Percentiles rank a stretch among this genome's conserved stretches.
These are phyloP conservation scores for Hypoxylon perforatum DNA, from an alignment of 495 filamentous ascomycete species.

Conservation along the genomic window DNA sequence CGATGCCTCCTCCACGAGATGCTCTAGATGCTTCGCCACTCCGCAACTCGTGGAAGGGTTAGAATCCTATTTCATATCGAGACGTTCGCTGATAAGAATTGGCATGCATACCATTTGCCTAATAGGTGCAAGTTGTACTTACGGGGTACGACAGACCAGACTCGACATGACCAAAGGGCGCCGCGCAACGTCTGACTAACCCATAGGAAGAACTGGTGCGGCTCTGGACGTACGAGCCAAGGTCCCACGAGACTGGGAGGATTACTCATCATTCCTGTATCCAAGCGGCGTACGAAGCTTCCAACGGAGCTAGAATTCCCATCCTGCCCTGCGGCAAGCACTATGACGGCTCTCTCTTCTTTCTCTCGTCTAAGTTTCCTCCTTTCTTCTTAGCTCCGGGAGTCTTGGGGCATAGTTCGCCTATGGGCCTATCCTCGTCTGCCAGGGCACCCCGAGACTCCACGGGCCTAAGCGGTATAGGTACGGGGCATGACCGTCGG, in stretches of 20 bases:
- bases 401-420: slow-evolving; percentile 16
- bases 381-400: neutral
- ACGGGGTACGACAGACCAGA: no score
- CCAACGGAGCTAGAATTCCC: slow-evolving; percentile 13
- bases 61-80: no score
- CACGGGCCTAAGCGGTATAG: neutral
- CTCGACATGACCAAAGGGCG: no score
- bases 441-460: slow-evolving; percentile 1
- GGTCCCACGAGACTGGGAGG: slow-evolving; percentile 18
- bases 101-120: no score
- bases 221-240: neutral
- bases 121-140: no score
- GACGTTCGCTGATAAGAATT: no score
- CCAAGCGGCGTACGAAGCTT: neutral
- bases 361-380: neutral
- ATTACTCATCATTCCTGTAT: neutral
- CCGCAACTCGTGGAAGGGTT: no score
- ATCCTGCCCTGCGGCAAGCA: neutral
- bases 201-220: slow-evolving; percentile 1
- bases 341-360: neutral
- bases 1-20: neutral
- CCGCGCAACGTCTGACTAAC: neutral
- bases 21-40: no score
- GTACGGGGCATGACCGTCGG: no score
- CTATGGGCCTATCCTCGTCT: neutral